Evolutionary conservation across 106 monocot species (phyloP).

Genomic region (Xerophyta viscosa): DNA sequence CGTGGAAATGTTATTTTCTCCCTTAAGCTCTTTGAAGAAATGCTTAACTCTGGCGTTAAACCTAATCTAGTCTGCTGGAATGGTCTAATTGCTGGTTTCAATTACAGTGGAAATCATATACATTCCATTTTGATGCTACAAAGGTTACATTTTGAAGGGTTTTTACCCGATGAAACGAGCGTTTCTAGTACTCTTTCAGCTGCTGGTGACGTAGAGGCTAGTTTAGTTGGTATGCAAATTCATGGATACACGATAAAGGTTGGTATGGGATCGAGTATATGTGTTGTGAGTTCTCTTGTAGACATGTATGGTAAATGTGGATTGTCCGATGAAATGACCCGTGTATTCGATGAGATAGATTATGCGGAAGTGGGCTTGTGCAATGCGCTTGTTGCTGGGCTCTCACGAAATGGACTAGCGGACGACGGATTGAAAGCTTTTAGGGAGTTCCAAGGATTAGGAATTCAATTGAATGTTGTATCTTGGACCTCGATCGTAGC

Average conservation of each 20-base stretch:
- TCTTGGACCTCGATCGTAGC: constrained; percentile 83
- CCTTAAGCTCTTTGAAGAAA: constrained; percentile 16
- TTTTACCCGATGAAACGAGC: constrained; percentile 25
- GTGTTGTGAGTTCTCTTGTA: constrained; percentile 45
- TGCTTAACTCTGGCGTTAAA: constrained; percentile 23
- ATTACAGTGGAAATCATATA: constrained; percentile 16
- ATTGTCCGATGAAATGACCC: constrained; percentile 29
- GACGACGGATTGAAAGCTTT: constrained; percentile 42
- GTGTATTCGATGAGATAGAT: constrained; percentile 30
- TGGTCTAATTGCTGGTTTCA: constrained; percentile 61
- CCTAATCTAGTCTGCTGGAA: constrained; percentile 75
- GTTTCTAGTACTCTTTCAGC: constrained; percentile 50
- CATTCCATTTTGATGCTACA: constrained; percentile 19
- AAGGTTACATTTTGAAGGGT: constrained; percentile 46
- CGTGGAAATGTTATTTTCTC: constrained; percentile 18
- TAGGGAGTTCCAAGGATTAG: constrained; percentile 20
- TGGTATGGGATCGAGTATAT: constrained; percentile 25
- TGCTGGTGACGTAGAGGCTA: constrained; percentile 33
- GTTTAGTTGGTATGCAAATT: constrained; percentile 29
- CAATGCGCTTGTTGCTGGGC: constrained; percentile 67
- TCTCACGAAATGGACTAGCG: constrained; percentile 46
- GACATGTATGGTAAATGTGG: constrained; percentile 70
- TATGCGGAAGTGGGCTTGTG: constrained; percentile 40
- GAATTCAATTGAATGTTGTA: constrained; percentile 50
- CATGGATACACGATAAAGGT: constrained; percentile 46